These are phyloP conservation scores for Alternaria sp. DNA, from an alignment of 2,329 filamentous ascomycete species.

Conservation along the genomic window DNA sequence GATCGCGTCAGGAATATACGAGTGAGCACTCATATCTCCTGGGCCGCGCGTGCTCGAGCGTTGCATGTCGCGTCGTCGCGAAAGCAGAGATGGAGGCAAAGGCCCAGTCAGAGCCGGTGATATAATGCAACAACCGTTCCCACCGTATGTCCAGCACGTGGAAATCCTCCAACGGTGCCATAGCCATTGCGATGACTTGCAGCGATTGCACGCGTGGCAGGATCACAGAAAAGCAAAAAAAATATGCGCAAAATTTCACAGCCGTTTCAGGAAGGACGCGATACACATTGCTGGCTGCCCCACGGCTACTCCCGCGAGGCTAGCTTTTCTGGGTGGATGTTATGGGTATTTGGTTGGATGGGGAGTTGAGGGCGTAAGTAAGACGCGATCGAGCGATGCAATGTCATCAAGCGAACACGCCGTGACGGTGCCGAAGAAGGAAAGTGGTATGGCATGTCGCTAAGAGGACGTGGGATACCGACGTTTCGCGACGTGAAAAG, in stretches of 20 bases:
- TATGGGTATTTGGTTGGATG: not conserved
- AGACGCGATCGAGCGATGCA: not conserved
- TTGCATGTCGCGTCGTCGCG: not conserved
- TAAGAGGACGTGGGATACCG: not conserved
- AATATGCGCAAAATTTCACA: not conserved
- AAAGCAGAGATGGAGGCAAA: not conserved
- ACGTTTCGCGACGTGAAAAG: not conserved
- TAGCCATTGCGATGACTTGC: not conserved
- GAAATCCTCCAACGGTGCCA: not conserved
- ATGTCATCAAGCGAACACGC: not conserved
- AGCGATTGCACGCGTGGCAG: not conserved
- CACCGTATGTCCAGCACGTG: not conserved
- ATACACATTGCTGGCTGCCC: constrained; percentile 13
- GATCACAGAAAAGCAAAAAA: not conserved
- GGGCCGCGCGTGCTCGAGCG: not conserved
- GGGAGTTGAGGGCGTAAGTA: not conserved
- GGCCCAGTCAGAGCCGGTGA: not conserved
- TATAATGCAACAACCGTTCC: not conserved
- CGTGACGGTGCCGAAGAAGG: not conserved
- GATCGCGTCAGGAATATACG: not conserved
- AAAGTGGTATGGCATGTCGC: not conserved
- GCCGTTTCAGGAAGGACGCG: constrained; percentile 15
- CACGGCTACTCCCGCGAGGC: constrained; percentile 32
- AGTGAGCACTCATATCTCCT: not conserved
- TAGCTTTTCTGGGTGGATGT: constrained; percentile 18